Evolutionary conservation across 2,329 filamentous ascomycete species (phyloP).

Genomic region (Alternaria dauci): DNA sequence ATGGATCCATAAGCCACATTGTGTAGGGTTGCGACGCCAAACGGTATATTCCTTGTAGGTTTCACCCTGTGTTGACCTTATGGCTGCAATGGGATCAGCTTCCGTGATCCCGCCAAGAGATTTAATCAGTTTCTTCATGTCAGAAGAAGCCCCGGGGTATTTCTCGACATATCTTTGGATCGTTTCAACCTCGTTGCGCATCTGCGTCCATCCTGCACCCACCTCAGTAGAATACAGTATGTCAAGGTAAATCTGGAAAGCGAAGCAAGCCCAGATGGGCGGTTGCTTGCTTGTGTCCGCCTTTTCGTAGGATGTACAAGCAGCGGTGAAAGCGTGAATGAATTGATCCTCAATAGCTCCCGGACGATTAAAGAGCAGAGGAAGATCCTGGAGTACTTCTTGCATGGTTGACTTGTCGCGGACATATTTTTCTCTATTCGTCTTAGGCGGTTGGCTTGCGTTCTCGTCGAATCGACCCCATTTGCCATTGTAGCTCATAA

Average conservation of each 20-base stretch:
- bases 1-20: background rate
- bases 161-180: background rate
- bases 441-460: background rate
- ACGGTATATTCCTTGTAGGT: background rate
- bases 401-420: background rate
- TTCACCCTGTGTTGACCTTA: fast-evolving
- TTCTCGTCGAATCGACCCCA: background rate
- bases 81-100: background rate
- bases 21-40: background rate
- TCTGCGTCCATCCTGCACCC: background rate
- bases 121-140: background rate
- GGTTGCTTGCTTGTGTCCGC: background rate
- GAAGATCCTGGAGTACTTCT: background rate
- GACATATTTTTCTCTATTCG: background rate
- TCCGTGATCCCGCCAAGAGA: background rate
- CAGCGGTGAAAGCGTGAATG: background rate
- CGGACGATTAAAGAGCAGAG: background rate
- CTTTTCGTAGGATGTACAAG: background rate
- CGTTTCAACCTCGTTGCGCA: background rate
- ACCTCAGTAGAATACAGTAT: background rate
- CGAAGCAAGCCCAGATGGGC: background rate
- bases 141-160: background rate
- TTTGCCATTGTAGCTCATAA: background rate
- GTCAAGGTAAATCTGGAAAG: background rate
- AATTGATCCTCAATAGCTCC: background rate